Evolutionary conservation across 805 yeast genomes (phyloP), one percentile per base, ranked within the genome.

Genomic region (Wickerhamiella nectarea): DNA sequence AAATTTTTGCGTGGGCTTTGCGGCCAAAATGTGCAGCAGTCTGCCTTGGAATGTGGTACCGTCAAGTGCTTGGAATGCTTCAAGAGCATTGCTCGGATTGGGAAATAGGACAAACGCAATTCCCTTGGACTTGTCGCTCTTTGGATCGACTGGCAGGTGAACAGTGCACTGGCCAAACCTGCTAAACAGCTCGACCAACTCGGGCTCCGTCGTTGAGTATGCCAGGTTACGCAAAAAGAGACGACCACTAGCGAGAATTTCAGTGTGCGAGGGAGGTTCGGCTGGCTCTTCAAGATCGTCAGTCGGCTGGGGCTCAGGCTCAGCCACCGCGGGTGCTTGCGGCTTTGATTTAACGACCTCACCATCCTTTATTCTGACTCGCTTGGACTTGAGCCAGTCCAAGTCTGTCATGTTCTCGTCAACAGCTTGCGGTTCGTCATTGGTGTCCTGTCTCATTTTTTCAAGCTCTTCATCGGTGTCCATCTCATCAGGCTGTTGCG

Each of bases 41-140:
- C 98, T 75, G 41, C 98, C 98, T 64, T 91, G 97, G 67, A 83
- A 89, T 58, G 83, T 80, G 56, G 81, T 80, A 55, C 84, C 86
- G 61, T 91, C 98, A 41, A 87, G 66, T 11, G 69, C 72, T 28
- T 70, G 61, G 58, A 69, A 87, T 0, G 97, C 97, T 22, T 63
- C 57, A 1, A 80, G 75, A 0, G 98, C 98, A 56, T 79, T 78
- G 8, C 72, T 71, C 8, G 79, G 68, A 48, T 74, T 67, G n/a
- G 60, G 64, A 56, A 80, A 91, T 57, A 78, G 76, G 10, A 86
- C 70, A 56, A 87, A 87, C 0, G 91, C 95, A 60, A 85, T 84
- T 0, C 98, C 98, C 62, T 91, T 91, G 1, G 95, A 80, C 53
- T 76, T 74, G 9, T 94, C 93, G 0, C 93, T 83, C 63, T 91